Evolutionary conservation across 495 filamentous ascomycete genomes (phyloP).

Genomic region (Margaritispora aquatica): DNA sequence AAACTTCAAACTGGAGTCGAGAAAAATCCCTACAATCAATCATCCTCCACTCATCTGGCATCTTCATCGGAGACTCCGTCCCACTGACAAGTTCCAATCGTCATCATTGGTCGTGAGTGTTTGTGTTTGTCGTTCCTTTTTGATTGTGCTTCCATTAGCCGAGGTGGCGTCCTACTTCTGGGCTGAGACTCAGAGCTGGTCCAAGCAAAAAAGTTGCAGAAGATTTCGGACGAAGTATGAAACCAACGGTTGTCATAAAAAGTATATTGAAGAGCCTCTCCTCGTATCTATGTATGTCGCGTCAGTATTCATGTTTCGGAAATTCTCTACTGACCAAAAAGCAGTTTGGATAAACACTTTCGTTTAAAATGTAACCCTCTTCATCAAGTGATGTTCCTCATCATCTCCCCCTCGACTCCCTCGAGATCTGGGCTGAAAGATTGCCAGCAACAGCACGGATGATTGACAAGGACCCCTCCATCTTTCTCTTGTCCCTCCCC

Average conservation of each 20-base stretch:
- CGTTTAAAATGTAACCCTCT: neutral
- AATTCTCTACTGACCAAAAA: no score
- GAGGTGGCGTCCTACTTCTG: neutral
- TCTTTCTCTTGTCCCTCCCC: no score
- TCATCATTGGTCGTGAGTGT: neutral
- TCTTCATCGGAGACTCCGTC: neutral
- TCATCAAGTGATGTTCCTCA: neutral
- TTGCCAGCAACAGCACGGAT: no score
- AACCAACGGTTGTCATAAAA: neutral
- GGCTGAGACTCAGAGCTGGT: neutral
- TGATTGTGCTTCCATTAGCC: neutral
- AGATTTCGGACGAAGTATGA: neutral
- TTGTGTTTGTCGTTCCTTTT: neutral
- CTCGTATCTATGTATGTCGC: no score
- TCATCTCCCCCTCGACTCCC: neutral
- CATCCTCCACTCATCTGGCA: neutral
- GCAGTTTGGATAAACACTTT: no score
- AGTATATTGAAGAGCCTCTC: neutral
- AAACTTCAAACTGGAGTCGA: neutral
- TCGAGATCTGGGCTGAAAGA: neutral
- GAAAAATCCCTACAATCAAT: no score
- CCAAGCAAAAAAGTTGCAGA: neutral
- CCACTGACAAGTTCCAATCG: neutral
- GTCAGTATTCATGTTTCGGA: no score
- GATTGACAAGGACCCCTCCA: neutral